A percentile compares a stretch with the other conserved stretches of the same genome.
These are phyloP conservation scores for Leavenworthia alabamica DNA, from an alignment of 345 rosid genomes.

Conservation along the genomic window DNA sequence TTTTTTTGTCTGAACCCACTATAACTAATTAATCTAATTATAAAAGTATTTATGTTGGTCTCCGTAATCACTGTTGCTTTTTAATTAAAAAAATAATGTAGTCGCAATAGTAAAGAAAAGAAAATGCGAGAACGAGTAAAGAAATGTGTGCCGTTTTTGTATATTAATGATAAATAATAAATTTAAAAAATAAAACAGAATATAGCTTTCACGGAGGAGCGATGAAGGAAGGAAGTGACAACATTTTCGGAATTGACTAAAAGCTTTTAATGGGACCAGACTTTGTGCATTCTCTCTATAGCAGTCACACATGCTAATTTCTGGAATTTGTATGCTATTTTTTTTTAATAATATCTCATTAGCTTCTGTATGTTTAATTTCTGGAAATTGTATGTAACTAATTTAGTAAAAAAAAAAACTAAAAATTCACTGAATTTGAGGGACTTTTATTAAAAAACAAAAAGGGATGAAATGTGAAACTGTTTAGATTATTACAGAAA, in stretches of 20 bases:
- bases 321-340: conserved; percentile 15
- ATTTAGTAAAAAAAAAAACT: conserved; percentile 9
- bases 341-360: conserved; percentile 16
- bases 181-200: conserved; percentile 34
- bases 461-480: neutral
- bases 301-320: conserved; percentile 11
- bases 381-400: conserved; percentile 22
- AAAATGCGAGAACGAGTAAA: neutral
- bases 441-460: neutral
- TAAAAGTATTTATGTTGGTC: neutral
- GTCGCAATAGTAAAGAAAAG: neutral
- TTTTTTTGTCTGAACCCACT: conserved; percentile 15
- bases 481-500: conserved; percentile 11
- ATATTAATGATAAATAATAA: no score
- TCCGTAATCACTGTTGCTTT: no score
- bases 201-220: conserved; percentile 43
- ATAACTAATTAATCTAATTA: neutral
- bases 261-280: conserved; percentile 29
- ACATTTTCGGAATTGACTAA: conserved; percentile 17
- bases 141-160: no score
- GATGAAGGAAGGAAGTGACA: conserved; percentile 33
- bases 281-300: conserved; percentile 17
- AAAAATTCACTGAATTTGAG: conserved; percentile 17
- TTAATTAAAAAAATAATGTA: no score
- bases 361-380: conserved; percentile 21